phyloP scores from a whole-genome alignment of 257 asterid genomes.

The Nicotiana knightiana region DNA sequence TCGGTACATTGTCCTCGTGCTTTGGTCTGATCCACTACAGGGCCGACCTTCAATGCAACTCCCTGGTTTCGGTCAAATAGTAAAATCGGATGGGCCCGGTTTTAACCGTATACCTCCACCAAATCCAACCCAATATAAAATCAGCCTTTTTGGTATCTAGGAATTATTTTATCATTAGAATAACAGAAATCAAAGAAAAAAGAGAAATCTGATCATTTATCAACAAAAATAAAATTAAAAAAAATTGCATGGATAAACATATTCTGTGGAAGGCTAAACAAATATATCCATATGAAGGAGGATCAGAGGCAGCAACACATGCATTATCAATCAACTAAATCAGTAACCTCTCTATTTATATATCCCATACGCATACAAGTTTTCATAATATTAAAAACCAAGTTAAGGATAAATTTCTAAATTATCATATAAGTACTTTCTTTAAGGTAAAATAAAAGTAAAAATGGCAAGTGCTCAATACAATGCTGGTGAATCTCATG shows the following conservation, averaged over 20 bases:
- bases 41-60: no score
- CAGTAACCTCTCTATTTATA: background rate
- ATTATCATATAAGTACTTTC: background rate
- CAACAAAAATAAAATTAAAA: background rate
- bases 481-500: slow-evolving; percentile 36
- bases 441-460: background rate
- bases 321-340: background rate
- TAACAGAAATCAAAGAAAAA: background rate
- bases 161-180: no score
- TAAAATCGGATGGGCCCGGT: no score
- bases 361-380: background rate
- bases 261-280: background rate
- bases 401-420: background rate
- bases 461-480: slow-evolving; percentile 40
- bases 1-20: no score
- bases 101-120: no score
- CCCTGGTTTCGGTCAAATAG: no score
- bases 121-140: no score
- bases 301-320: background rate
- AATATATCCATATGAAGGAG: background rate
- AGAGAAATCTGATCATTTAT: background rate
- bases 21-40: no score
- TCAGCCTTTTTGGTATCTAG: no score
- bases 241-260: background rate
- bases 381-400: background rate